phyloP scores from a whole-genome alignment of 2,329 filamentous ascomycete species.

The Hypoxylon rubiginosum region DNA sequence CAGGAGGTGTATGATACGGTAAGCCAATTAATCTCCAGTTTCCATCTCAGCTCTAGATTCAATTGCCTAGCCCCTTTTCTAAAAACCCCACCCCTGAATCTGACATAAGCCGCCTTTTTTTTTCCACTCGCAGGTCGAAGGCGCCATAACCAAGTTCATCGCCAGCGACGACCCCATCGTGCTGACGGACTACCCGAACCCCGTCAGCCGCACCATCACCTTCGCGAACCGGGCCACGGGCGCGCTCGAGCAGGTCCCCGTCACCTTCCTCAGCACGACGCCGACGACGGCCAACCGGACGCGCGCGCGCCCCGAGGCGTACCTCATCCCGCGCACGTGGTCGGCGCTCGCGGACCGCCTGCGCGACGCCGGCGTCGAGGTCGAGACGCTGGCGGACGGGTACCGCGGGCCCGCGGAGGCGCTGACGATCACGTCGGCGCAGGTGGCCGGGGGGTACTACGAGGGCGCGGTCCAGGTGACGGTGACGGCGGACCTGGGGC shows the following conservation, averaged over 20 bases:
- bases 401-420: slow-evolving; percentile 45
- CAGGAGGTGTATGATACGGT: slow-evolving; percentile 44
- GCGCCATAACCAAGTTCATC: slow-evolving; percentile 44
- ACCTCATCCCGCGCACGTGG: slow-evolving; percentile 47
- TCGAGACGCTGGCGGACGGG: slow-evolving; percentile 43
- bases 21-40: neutral
- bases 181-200: slow-evolving; percentile 44
- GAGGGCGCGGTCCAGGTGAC: slow-evolving; percentile 47
- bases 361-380: slow-evolving; percentile 39
- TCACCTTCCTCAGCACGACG: slow-evolving; percentile 44
- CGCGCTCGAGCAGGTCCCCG: slow-evolving; percentile 41
- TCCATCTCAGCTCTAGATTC: neutral
- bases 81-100: neutral
- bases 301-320: slow-evolving; percentile 44
- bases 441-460: slow-evolving; percentile 40
- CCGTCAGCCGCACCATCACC: slow-evolving; percentile 41
- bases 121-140: slow-evolving; percentile 28
- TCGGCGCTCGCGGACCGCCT: slow-evolving; percentile 44
- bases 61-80: neutral
- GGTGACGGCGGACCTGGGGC: slow-evolving; percentile 39
- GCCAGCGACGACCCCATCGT: slow-evolving; percentile 44
- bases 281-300: slow-evolving; percentile 45
- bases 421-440: slow-evolving; percentile 38
- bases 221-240: slow-evolving; percentile 45
- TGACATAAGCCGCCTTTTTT: neutral